These are phyloP conservation scores for Albugo laibachii DNA, from an alignment of 352 stramenopile genomes.

Conservation along the genomic window DNA sequence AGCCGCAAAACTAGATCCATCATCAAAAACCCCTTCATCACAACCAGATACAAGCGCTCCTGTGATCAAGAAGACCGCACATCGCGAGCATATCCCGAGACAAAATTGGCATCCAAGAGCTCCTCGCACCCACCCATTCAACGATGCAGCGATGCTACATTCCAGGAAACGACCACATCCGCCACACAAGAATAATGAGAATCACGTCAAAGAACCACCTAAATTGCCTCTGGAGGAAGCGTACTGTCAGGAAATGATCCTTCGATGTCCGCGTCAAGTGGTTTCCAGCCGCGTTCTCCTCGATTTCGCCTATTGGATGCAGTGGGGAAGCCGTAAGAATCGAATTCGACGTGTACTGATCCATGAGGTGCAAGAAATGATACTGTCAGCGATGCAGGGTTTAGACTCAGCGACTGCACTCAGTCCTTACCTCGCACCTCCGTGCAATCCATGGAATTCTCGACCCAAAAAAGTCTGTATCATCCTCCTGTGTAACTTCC, in stretches of 20 bases:
- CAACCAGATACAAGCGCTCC: too few relatives aligned
- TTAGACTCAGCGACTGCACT: constrained; percentile 19
- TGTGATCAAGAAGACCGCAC: too few relatives aligned
- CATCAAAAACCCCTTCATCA: too few relatives aligned
- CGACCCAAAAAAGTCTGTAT: constrained; percentile 29
- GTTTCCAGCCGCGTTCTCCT: constrained; percentile 39
- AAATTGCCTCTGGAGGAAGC: constrained; percentile 8
- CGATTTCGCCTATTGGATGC: constrained; percentile 53
- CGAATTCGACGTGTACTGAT: constrained; percentile 23
- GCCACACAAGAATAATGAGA: too few relatives aligned
- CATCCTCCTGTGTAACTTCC: constrained; percentile 41
- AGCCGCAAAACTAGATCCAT: too few relatives aligned
- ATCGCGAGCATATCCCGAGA: too few relatives aligned
- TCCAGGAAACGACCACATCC: too few relatives aligned
- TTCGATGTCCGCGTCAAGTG: constrained; percentile 47
- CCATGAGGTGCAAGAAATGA: constrained; percentile 36
- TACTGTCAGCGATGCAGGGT: constrained; percentile 22
- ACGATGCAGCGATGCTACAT: too few relatives aligned
- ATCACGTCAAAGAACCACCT: too few relatives aligned
- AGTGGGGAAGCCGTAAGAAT: constrained; percentile 10
- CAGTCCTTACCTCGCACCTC: constrained; percentile 27
- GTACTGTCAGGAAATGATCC: constrained; percentile 38
- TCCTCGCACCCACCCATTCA: too few relatives aligned
- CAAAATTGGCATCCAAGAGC: too few relatives aligned
- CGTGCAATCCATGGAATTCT: constrained; percentile 17